Evolutionary conservation across 257 asterid genomes (phyloP), one percentile per base, ranked within the genome.

Genomic region (Fraxinus excelsior): DNA sequence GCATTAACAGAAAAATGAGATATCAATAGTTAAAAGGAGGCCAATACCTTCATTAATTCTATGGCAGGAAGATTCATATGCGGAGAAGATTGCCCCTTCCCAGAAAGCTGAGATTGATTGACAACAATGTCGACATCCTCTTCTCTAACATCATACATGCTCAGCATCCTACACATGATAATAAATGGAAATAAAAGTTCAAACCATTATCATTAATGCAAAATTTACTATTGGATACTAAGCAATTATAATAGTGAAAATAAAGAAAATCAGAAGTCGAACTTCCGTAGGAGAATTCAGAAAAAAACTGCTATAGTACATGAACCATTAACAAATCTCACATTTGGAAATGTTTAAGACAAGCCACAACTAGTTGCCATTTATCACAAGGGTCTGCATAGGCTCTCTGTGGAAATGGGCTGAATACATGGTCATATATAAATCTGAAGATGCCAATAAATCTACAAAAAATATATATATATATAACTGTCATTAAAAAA

Each of bases 381-480:
- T 93, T 96, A 84, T 96, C 98, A 83, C 88, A 88, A 77, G 90
- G 96, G 87, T 93, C 96, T 11, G 95, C 87, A 80, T 91, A 96
- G 71, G 99, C 99, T 85, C 99, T 88, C 80, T 93, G 99, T 0
- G 97, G 98, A 82, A 93, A 96, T 79, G 99, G 98, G 74, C 97
- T 91, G 84, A 93, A 96, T 75, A 93, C 97, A 78, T 96, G 97
- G 72, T 96, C 98, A 87, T 88, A 87, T 75, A 96, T 86, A 84
- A 96, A 96, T 82, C 91, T 88, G 92, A 93, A 96, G 83, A 96
- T 96, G 84, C 99, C 98, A 81, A 91, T 87, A 83, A 93, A 96
- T 86, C 99, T 96, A 94, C 80, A 72, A 64, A 80, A 12, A 76
- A 70, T 76, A 80, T 4, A 2, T 13, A 53, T 53, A 80, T 4